phyloP scores from a whole-genome alignment of 305 asterid species.

The Fraxinus greggii region DNA sequence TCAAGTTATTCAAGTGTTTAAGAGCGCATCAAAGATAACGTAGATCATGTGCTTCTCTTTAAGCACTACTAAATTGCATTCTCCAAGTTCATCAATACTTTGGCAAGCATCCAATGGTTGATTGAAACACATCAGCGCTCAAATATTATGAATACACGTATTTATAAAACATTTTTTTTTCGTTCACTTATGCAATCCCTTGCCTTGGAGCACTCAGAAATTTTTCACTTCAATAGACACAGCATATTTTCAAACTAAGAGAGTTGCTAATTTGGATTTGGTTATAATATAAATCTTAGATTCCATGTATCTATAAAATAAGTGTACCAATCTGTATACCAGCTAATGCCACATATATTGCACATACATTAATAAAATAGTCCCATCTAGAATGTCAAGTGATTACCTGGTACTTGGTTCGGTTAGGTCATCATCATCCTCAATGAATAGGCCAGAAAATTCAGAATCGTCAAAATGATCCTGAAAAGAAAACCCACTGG shows the following conservation, averaged over 20 bases:
- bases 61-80: not conserved
- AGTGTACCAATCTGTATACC: not conserved
- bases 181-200: not conserved
- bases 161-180: not conserved
- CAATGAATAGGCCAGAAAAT: constrained; percentile 65
- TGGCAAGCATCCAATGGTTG: not conserved
- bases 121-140: not conserved
- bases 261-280: not conserved
- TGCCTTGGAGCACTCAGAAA: not conserved
- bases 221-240: not conserved
- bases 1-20: not conserved
- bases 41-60: not conserved
- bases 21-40: not conserved
- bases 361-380: constrained; percentile 12
- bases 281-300: not conserved
- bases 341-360: constrained; percentile 6
- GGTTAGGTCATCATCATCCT: constrained; percentile 58
- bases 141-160: not conserved
- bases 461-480: constrained; percentile 67
- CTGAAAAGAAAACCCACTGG: constrained; percentile 64
- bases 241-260: not conserved
- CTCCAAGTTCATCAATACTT: not conserved
- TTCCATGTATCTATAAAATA: not conserved
- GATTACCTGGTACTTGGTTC: constrained; percentile 68
- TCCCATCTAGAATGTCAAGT: constrained; percentile 11